Base-by-base conservation (phyloP, 2,329 filamentous ascomycete genomes). In the Aspergillus carbonarius region DNA sequence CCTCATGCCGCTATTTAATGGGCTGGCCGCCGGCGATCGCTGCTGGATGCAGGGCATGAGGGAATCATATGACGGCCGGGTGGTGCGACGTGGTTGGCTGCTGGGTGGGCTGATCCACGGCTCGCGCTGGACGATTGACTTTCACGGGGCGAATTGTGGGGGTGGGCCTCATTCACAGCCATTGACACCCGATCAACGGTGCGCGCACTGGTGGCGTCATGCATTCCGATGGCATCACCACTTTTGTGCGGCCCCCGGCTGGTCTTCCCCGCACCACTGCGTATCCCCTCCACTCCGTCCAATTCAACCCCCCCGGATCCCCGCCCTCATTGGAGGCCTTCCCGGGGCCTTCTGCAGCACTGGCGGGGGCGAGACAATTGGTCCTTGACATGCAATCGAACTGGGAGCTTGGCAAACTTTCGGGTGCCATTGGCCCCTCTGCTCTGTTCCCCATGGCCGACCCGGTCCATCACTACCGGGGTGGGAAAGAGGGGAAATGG, bases 131-230 rank as follows among this genome's bases (percentile, higher is more conserved):
- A 20, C 15, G 30, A 2, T 50, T 37, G 48, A 50, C 48, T 50
- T 50, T 23, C 32, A 50, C 30, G 48, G 27, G 48, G 48, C 48
- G 32, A 37, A 30, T 54, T 42, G 39, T 27, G 51, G 51, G 39
- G 50, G 68, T 37, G 15, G 69, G 4, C 63, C 65, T 32, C 30
- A 32, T 32, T 32, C 8, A 32, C 3, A 9, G 30, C 30, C 30
- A 32, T 32, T 32, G 30, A 32, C 8, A 32, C 17, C 18, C n/a
- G n/a, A n/a, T n/a, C n/a, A n/a, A n/a, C n/a, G n/a, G n/a, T n/a
- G 9, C 13, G 5, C 10, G 18, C 13, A 18, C 37, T 42, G 39
- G 39, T 42, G 39, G 39, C 39, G 39, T 42, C 39, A 42, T 42
- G 39, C 20, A 42, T 42, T 42, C 20, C 20, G 39, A 42, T 42